Percentiles rank a stretch among this genome's conserved stretches.
These are phyloP conservation scores for Aquilaria sinensis DNA, from an alignment of 345 rosid genomes.

Conservation along the genomic window DNA sequence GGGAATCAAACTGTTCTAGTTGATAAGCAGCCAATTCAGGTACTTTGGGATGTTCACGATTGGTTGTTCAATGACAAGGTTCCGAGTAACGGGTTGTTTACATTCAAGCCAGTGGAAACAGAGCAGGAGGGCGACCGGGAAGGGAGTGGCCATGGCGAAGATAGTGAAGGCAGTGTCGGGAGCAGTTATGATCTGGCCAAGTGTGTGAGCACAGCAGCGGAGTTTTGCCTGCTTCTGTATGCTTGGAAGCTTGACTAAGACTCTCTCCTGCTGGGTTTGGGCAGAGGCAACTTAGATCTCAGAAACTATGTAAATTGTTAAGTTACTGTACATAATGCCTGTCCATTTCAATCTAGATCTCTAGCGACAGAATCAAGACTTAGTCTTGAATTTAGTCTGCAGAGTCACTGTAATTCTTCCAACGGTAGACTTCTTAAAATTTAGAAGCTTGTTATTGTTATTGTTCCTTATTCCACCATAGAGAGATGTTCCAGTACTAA, in stretches of 20 bases:
- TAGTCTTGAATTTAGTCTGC: no score
- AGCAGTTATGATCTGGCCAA: slow-evolving; percentile 49
- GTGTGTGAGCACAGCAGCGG: slow-evolving; percentile 30
- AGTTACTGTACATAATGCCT: no score
- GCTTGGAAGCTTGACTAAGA: slow-evolving; percentile 78
- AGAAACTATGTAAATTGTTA: no score
- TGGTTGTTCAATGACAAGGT: slow-evolving; percentile 66
- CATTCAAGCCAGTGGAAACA: slow-evolving; percentile 61
- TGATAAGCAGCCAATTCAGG: slow-evolving; percentile 56
- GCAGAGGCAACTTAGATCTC: no score
- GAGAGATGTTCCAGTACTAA: no score
- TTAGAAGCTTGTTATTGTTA: no score
- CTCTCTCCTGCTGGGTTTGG: slow-evolving; percentile 31
- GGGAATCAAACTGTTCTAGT: slow-evolving; percentile 76
- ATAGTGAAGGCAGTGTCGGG: slow-evolving; percentile 42
- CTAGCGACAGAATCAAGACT: no score
- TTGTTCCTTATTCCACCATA: no score
- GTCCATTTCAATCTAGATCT: no score
- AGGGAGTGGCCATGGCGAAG: slow-evolving; percentile 27
- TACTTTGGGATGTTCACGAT: slow-evolving; percentile 83
- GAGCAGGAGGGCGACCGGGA: slow-evolving; percentile 49
- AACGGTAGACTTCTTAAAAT: no score
- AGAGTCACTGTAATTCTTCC: no score
- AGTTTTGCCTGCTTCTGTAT: slow-evolving; percentile 68
- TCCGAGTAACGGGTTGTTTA: slow-evolving; percentile 57